Base-by-base conservation (phyloP, 768 basidiomycete species). In the Psilocybe azurescens region DNA sequence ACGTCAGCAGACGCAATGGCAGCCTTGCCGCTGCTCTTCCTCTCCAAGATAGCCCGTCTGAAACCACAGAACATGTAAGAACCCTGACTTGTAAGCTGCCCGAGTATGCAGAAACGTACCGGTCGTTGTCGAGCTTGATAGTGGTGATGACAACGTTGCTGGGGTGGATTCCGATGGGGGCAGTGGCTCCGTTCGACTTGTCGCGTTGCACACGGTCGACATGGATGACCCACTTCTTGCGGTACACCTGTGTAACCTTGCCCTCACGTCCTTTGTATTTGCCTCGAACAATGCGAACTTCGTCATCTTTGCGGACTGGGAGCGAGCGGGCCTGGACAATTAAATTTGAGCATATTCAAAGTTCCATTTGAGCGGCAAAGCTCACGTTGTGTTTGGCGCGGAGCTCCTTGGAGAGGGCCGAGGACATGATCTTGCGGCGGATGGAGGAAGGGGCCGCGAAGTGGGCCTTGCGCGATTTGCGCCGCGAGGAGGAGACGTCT, bases 241-340 rank as follows among this genome's bases (percentile, higher is more conserved):
- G 92, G 86, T 96, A 97, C 67, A 98, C 96, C 80, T 95, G 91
- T 62, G 93, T 94, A 65, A 99, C 89, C 83, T 98, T 98, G 73
- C 97, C 97, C 85, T 99, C 97, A 74, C 95, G 88, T 55, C 97
- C 97, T 86, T 97, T 97, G 88, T 97, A 95, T 78, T 97, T 96
- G 59, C 97, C 97, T 67, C 97, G 87, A 63, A 98, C 93, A 71
- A 99, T 95, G 74, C 91, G 84, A 67, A 99, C 97, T 81, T 99
- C 97, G 77, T 99, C 97, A 71, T 98, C 97, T 78, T 98, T 98
- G 74, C 97, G 92, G 72, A 99, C 88, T 59, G 97, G 95, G 63
- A 98, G 80, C 61, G 96, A 94, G 68, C 95, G 95, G 69, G 88
- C 80, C 95, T 97, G 54, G 18, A 56, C 11, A 38, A 18, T 10